A percentile compares a stretch with the other conserved stretches of the same genome.
phyloP scores from a whole-genome alignment of 768 basidiomycete genomes.

The Pisolithus tinctorius region DNA sequence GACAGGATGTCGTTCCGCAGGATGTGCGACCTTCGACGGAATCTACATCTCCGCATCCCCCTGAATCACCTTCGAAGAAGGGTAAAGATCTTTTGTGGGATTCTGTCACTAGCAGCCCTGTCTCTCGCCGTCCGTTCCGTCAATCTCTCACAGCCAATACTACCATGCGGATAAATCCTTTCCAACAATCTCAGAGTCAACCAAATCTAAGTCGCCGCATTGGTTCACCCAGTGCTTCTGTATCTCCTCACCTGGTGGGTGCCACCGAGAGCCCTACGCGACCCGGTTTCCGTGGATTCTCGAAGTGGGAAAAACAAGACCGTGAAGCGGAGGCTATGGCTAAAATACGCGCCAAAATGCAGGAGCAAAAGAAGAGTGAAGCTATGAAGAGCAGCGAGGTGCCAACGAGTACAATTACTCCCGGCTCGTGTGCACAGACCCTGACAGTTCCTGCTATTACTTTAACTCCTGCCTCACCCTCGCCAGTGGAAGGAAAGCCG shows the following conservation, averaged over 20 bases:
- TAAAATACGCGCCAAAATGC: constrained; percentile 52
- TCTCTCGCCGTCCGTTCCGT: constrained; percentile 34
- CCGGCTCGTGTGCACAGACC: constrained; percentile 16
- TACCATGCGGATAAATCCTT: constrained; percentile 46
- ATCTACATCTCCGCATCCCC: constrained; percentile 35
- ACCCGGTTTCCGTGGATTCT: constrained; percentile 41
- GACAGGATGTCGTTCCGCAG: constrained; percentile 63
- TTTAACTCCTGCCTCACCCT: constrained; percentile 17
- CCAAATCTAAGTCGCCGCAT: constrained; percentile 40
- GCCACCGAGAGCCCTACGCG: constrained; percentile 53
- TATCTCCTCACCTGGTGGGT: constrained; percentile 23
- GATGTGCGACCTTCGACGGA: constrained; percentile 43
- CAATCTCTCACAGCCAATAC: constrained; percentile 41
- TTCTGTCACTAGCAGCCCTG: constrained; percentile 41
- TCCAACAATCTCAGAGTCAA: constrained; percentile 27
- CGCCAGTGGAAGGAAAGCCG: constrained; percentile 7
- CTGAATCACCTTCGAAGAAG: constrained; percentile 30
- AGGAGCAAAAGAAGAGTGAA: constrained; percentile 35
- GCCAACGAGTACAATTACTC: constrained; percentile 17
- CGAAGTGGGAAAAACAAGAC: constrained; percentile 86
- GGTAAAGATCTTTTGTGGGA: constrained; percentile 73
- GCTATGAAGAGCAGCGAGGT: constrained; percentile 31
- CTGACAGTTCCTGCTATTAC: constrained; percentile 23
- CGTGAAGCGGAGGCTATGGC: constrained; percentile 74
- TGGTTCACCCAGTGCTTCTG: constrained; percentile 27